Evolutionary conservation across 768 basidiomycete genomes (phyloP).

Genomic region (Galerina marginata): DNA sequence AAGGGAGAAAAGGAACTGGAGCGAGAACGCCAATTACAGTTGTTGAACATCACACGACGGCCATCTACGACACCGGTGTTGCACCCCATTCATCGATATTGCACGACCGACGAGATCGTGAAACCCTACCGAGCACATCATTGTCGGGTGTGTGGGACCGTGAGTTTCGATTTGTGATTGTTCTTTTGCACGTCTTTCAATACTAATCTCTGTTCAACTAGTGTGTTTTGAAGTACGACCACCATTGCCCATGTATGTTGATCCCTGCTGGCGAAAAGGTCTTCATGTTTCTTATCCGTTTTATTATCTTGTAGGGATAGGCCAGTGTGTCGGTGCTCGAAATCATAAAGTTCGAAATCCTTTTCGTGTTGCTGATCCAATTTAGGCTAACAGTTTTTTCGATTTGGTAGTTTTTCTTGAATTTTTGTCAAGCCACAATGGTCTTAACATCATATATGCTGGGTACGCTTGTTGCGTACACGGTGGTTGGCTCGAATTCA

Average conservation of each 20-base stretch:
- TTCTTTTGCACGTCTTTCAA: background rate
- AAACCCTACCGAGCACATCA: constrained; percentile 84
- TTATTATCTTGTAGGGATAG: constrained; percentile 69
- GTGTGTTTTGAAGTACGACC: constrained; percentile 86
- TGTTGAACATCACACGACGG: constrained; percentile 34
- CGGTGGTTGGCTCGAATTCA: constrained; percentile 37
- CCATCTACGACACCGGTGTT: constrained; percentile 50
- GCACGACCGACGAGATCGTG: constrained; percentile 61
- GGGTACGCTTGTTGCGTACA: constrained; percentile 61
- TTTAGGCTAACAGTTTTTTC: constrained; percentile 1
- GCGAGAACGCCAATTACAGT: constrained; percentile 10
- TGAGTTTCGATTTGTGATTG: constrained; percentile 40
- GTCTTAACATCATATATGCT: constrained; percentile 70
- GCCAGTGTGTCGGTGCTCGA: constrained; percentile 90
- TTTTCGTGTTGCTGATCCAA: background rate
- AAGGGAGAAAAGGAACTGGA: constrained; percentile 1
- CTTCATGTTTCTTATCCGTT: background rate
- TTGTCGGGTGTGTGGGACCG: constrained; percentile 83
- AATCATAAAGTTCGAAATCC: constrained; percentile 75
- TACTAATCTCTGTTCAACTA: constrained; percentile 29
- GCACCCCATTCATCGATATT: constrained; percentile 70
- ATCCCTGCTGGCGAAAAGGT: background rate
- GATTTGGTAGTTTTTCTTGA: constrained; percentile 85
- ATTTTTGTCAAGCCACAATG: constrained; percentile 70
- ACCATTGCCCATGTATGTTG: constrained; percentile 85